Evolutionary conservation across 2,329 filamentous ascomycete species (phyloP).

Genomic region (Mollisiaceae sp.): DNA sequence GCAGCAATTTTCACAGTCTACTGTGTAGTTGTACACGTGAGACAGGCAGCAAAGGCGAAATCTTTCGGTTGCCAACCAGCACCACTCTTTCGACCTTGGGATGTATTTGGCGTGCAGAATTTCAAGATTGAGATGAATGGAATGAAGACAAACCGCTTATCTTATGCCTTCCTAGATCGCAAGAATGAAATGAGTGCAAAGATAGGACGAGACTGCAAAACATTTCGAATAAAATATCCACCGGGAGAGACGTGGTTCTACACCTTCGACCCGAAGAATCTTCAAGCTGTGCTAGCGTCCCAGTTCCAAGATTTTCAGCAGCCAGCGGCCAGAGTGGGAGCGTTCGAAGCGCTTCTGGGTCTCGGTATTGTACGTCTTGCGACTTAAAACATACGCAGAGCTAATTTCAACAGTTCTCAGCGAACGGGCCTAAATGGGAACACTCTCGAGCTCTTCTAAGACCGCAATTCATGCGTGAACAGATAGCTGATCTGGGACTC

Average conservation of each 20-base stretch:
- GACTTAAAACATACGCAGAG: conserved; percentile 28
- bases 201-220: conserved; percentile 29
- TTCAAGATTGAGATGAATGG: conserved; percentile 29
- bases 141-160: conserved; percentile 30
- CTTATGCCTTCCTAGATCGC: conserved; percentile 27
- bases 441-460: conserved; percentile 50
- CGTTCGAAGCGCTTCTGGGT: conserved; percentile 28
- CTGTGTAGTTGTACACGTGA: conserved; percentile 27
- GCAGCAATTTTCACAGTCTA: conserved; percentile 28
- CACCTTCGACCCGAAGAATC: conserved; percentile 29
- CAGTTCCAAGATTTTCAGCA: conserved; percentile 33
- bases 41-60: conserved; percentile 29
- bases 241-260: conserved; percentile 26
- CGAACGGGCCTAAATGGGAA: conserved; percentile 32
- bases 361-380: conserved; percentile 31
- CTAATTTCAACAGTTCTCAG: conserved; percentile 29
- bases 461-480: conserved; percentile 57
- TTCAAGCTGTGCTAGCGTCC: conserved; percentile 32
- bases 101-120: conserved; percentile 31
- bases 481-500: conserved; percentile 68
- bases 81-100: conserved; percentile 29
- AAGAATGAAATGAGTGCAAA: conserved; percentile 30
- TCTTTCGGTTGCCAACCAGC: conserved; percentile 29
- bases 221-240: conserved; percentile 31
- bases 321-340: conserved; percentile 30